Evolutionary conservation across 352 stramenopile species (phyloP), one percentile per base, ranked within the genome.

Genomic region (Phytophthora lateralis): DNA sequence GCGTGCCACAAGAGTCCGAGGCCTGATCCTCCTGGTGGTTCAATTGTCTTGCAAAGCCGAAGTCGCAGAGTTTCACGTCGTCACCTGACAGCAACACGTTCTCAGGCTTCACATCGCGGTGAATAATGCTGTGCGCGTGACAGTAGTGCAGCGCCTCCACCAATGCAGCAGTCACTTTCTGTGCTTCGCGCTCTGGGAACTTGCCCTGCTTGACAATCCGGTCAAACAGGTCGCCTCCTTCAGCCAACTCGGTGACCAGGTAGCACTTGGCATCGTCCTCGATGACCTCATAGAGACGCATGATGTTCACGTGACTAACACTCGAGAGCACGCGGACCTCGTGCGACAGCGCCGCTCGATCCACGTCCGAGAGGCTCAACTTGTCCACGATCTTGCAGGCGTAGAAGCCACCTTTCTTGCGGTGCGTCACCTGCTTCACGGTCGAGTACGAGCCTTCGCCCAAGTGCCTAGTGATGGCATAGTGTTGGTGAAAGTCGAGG

Each of bases 181-280:
- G 86, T 0, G 84, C 84, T 26, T 93, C 84, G 7, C 54, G 58
- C 54, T 88, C 71, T 0, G 70, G 67, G 42, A 94, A 89, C 35
- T 89, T 90, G 60, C 85, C 87, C 42, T 90, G 77, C 44, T 93
- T 92, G 29, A 92, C 86, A 50, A 96, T 91, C n/a, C 83, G 76
- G 52, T 96, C 88, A 21, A 96, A 95, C 17, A 94, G 56, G 51
- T 95, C 86, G 24, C 95, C 94, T 48, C 96, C 85, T 65, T 95
- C 89, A 30, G 97, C 96, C 20, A 98, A 79, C 68, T 99, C 96
- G 48, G 98, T 98, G 17, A 99, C 93, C 62, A 99, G 82, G 68
- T 99, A 99, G 81, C 97, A 99, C 65, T 98, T 90, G 59, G 91
- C 79, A 41, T 93, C 85, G 63, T 98, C 93, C 47, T 98, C 87